A percentile compares a stretch with the other conserved stretches of the same genome.
These are phyloP conservation scores for Neopestalotiopsis sp. DNA, from an alignment of 2,329 filamentous ascomycete species.

Conservation along the genomic window DNA sequence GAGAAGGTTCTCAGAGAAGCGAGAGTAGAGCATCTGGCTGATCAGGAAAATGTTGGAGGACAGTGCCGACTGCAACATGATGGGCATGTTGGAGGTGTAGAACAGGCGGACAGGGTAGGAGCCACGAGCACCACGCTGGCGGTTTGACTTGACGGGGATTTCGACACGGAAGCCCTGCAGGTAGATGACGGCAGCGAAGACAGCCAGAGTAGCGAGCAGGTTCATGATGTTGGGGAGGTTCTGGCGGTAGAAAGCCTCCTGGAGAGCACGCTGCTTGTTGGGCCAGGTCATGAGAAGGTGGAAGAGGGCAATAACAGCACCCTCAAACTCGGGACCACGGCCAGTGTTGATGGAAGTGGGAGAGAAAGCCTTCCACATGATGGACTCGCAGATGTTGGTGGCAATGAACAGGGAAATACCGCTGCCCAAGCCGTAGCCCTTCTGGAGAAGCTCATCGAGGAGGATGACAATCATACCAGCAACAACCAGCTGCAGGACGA, in stretches of 20 bases:
- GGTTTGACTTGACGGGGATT: slow-evolving; percentile 99
- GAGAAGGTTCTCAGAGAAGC: slow-evolving; percentile 98
- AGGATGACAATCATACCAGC: slow-evolving; percentile 99
- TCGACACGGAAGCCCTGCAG: slow-evolving; percentile 99
- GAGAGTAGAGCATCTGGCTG: slow-evolving; percentile 98
- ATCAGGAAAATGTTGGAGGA: slow-evolving; percentile 99
- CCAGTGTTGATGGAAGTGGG: slow-evolving; percentile 99
- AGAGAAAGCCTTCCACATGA: slow-evolving; percentile 99
- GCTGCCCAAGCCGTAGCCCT: slow-evolving; percentile 97
- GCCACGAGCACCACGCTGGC: slow-evolving; percentile 97
- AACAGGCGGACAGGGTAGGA: slow-evolving; percentile 98
- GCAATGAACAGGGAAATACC: slow-evolving; percentile 99
- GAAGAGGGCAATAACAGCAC: slow-evolving; percentile 96
- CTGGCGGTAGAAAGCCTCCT: slow-evolving; percentile 99
- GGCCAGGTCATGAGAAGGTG: slow-evolving; percentile 98
- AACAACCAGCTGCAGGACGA: slow-evolving; percentile 96
- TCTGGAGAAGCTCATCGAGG: slow-evolving; percentile 97
- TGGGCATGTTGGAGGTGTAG: slow-evolving; percentile 99
- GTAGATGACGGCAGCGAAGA: slow-evolving; percentile 98
- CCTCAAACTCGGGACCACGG: slow-evolving; percentile 98
- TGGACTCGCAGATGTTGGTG: slow-evolving; percentile 99
- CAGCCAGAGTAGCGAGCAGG: slow-evolving; percentile 86
- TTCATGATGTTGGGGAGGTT: slow-evolving; percentile 99
- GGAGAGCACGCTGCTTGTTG: slow-evolving; percentile 98
- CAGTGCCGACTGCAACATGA: slow-evolving; percentile 98